phyloP scores from a whole-genome alignment of 2,329 filamentous ascomycete species.

The Incumbomyces delicatus region DNA sequence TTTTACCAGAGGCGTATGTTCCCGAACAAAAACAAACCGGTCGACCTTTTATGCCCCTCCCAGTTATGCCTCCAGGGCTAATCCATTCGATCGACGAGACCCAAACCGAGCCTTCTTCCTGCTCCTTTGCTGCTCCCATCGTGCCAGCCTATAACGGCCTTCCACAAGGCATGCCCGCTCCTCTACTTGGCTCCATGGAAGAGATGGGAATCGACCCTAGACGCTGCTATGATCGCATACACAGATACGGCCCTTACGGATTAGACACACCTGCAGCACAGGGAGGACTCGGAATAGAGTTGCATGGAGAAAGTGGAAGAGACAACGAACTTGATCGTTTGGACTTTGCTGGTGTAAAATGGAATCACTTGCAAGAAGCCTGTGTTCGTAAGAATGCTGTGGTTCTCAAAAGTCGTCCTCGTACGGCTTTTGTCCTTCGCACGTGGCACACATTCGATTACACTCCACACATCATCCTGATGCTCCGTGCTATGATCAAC shows the following conservation, averaged over 20 bases:
- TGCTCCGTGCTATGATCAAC: conserved; percentile 19
- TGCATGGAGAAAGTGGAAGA: conserved; percentile 13
- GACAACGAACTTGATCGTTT: conserved; percentile 14
- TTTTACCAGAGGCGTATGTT: conserved; percentile 13
- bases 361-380: conserved; percentile 59
- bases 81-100: neutral
- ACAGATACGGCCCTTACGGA: conserved; percentile 53
- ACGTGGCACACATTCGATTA: conserved; percentile 20
- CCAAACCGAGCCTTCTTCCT: neutral
- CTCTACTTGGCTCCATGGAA: conserved; percentile 54
- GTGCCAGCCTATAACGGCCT: conserved; percentile 16
- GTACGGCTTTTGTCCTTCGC: conserved; percentile 18
- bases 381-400: conserved; percentile 58
- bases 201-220: conserved; percentile 52
- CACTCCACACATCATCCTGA: conserved; percentile 15
- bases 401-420: conserved; percentile 20
- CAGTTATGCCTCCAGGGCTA: neutral
- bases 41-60: neutral
- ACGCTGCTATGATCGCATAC: conserved; percentile 58
- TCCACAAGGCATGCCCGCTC: conserved; percentile 22
- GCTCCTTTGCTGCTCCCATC: conserved; percentile 10
- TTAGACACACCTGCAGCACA: conserved; percentile 21
- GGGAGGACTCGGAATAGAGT: conserved; percentile 16
- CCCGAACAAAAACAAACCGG: conserved; percentile 13
- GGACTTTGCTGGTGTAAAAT: conserved; percentile 55